Evolutionary conservation across 768 basidiomycete species (phyloP).

Genomic region (Lactarius quietus): DNA sequence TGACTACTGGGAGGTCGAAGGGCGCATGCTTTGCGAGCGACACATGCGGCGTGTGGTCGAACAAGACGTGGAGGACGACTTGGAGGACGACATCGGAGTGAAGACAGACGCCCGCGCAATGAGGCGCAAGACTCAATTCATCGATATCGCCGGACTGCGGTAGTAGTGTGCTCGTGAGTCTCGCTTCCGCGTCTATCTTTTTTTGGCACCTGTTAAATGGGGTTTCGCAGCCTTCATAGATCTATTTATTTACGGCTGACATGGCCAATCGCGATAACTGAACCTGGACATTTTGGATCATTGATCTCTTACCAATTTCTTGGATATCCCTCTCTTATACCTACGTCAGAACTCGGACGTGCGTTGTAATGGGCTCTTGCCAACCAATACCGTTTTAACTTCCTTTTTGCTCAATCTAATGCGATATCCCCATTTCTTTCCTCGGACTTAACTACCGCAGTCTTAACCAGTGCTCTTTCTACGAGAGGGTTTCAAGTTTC

Average conservation of each 20-base stretch:
- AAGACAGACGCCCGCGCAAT: constrained; percentile 47
- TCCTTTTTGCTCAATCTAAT: constrained; percentile 17
- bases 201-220: neutral
- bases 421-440: neutral
- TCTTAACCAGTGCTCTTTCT: neutral
- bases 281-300: neutral
- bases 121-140: constrained; percentile 79
- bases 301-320: neutral
- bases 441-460: neutral
- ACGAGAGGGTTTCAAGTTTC: neutral
- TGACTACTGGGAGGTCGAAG: constrained; percentile 90
- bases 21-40: constrained; percentile 80
- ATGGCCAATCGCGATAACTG: neutral
- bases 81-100: constrained; percentile 21
- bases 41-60: constrained; percentile 49
- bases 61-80: constrained; percentile 27
- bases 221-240: neutral
- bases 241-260: neutral
- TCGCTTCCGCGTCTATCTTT: neutral
- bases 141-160: constrained; percentile 50
- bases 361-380: neutral
- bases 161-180: constrained; percentile 12
- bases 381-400: neutral
- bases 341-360: neutral
- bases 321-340: constrained; percentile 3